A percentile compares a stretch with the other conserved stretches of the same genome.
These are phyloP conservation scores for Berkeleyomyces rouxiae DNA, from an alignment of 2,329 filamentous ascomycete genomes.

Conservation along the genomic window DNA sequence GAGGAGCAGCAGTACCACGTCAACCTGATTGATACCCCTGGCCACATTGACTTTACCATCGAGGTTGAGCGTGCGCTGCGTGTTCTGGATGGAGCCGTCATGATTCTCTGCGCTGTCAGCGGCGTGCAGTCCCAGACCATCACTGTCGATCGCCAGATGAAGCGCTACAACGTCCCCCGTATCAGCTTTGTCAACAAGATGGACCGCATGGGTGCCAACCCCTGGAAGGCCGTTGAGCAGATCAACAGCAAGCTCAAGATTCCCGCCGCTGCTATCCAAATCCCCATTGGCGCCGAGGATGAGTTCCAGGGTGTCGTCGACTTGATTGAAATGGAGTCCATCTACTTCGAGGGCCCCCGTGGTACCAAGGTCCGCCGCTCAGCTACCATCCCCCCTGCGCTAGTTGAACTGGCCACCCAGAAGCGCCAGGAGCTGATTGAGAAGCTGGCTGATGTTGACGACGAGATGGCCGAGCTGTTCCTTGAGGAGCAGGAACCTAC, in stretches of 20 bases:
- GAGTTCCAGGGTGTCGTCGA: constrained; percentile 87
- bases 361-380: constrained; percentile 62
- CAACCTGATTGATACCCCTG: constrained; percentile 96
- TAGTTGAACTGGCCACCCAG: constrained; percentile 61
- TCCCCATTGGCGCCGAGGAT: constrained; percentile 86
- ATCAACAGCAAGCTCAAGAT: constrained; percentile 95
- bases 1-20: constrained; percentile 87
- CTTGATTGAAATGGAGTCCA: constrained; percentile 75
- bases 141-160: constrained; percentile 96
- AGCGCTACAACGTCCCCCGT: constrained; percentile 87
- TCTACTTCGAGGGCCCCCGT: constrained; percentile 76
- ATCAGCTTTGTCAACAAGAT: constrained; percentile 99
- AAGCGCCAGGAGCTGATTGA: constrained; percentile 78
- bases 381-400: constrained; percentile 68
- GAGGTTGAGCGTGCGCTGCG: constrained; percentile 91
- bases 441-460: constrained; percentile 90
- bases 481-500: constrained; percentile 73
- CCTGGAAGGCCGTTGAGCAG: constrained; percentile 92
- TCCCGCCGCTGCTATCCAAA: constrained; percentile 79
- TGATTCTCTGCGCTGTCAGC: constrained; percentile 95
- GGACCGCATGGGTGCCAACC: constrained; percentile 97
- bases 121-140: constrained; percentile 97
- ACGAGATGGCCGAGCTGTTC: constrained; percentile 92
- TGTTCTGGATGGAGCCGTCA: constrained; percentile 89
- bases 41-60: constrained; percentile 98